Base-by-base conservation (phyloP, 202 grass and related monocot species). In the Tripidium arundinaceum region DNA sequence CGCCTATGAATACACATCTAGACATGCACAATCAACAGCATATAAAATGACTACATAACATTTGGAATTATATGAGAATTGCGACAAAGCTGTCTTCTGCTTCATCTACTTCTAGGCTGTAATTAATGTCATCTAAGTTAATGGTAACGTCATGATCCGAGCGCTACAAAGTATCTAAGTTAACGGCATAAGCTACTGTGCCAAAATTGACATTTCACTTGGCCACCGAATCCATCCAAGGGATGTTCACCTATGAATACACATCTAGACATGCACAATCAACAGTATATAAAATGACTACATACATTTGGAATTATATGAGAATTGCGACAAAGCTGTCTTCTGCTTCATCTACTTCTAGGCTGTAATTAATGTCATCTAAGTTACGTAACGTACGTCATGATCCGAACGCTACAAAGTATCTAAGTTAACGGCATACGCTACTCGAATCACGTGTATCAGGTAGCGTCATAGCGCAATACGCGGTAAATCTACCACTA, bases 261-360 rank as follows among this genome's bases (percentile, higher is more conserved):
- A 75, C 21, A 69, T 18, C 40, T 7, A 62, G 29, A 57, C 34
- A 80, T 58, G 77, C 45, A 60, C 37, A 33, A 82, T 60, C 36
- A 40, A 49, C 22, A 12, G 9, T 40, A 83, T 19, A 38, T 34
- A 42, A 33, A 21, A 47, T n/a, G 27, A 49, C n/a, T 76, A 21
- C 21, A 14, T 47, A 59, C 1, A 14, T 75, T 61, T 58, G 21
- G 63, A 76, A 57, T 64, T 65, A 49, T 15, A 61, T 52, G 45
- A 13, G 40, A 36, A 68, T 26, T 7, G 0, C 29, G 19, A 77
- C 78, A 85, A 85, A 52, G 77, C 58, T 77, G 15, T 28, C 37
- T 49, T 72, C 43, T 49, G 21, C 55, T 70, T 59, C 37, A 38
- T 11, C 65, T 43, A 68, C 68, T 36, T 29, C 31, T 60, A 34